These are phyloP conservation scores for Brassica carinata DNA, from an alignment of 345 rosid species.

Conservation along the genomic window DNA sequence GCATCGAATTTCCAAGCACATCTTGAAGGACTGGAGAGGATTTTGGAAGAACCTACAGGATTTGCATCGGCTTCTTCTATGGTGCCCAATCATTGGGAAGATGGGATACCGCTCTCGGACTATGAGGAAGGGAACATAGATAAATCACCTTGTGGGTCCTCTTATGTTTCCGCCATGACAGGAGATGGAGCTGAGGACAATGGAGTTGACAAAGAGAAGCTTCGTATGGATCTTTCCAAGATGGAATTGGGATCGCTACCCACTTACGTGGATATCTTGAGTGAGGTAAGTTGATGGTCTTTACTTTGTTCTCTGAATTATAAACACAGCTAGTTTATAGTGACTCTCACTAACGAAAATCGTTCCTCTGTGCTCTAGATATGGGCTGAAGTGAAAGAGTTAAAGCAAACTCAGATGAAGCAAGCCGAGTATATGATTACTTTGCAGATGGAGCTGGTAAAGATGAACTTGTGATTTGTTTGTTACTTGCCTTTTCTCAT, in stretches of 20 bases:
- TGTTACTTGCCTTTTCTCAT: neutral
- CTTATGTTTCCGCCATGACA: constrained; percentile 31
- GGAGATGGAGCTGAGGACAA: constrained; percentile 32
- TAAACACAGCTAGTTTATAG: neutral
- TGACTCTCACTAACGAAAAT: neutral
- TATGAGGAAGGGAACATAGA: constrained; percentile 22
- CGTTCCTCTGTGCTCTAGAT: constrained; percentile 39
- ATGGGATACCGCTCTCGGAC: constrained; percentile 20
- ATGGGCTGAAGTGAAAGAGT: constrained; percentile 41
- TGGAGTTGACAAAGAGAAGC: constrained; percentile 19
- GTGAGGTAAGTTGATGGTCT: constrained; percentile 40
- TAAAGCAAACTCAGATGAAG: constrained; percentile 45
- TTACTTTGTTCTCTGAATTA: neutral
- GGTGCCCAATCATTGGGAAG: constrained; percentile 29
- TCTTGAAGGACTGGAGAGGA: constrained; percentile 26
- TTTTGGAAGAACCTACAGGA: constrained; percentile 27
- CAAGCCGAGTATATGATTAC: constrained; percentile 44
- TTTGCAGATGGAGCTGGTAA: constrained; percentile 62
- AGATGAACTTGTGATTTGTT: neutral
- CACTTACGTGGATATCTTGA: constrained; percentile 25
- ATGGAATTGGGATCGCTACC: constrained; percentile 25
- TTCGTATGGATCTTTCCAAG: neutral
- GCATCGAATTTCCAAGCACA: constrained; percentile 20
- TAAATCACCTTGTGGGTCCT: constrained; percentile 31
- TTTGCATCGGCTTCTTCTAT: constrained; percentile 26